Evolutionary conservation across 805 yeast species (phyloP), one percentile per base, ranked within the genome.

Genomic region (Candida awuae): DNA sequence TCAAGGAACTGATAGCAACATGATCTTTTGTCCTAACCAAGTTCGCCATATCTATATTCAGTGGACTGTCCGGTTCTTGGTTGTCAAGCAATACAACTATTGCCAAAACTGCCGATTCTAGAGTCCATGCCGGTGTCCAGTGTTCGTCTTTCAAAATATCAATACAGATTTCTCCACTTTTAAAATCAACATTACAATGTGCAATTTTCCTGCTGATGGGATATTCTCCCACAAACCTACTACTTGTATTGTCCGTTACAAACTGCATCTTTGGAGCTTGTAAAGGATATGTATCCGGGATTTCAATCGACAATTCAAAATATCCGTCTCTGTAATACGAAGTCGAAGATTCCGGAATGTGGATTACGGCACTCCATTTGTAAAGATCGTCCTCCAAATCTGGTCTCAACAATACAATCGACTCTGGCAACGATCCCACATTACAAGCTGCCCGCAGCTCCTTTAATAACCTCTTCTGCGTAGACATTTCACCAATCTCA

Each of bases 71-170:
- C 0, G 84, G 81, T 51, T 77, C 86, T 0, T 87, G 87, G 35
- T 75, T 73, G 31, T 69, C 72, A 8, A 81, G 51, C 13, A 82
- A 63, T 53, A 73, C 60, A 23, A 77, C 52, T 2, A 81, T 68
- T 1, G 85, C 85, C 14, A 71, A 66, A 33, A 79, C 61, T 6
- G 75, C 62, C 40, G 75, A 64, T 34, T 69, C 58, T 32, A 82
- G 52, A 38, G 77, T 72, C 84, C 86, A 81, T 1, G 84, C 84
- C 0, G 90, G 88, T 0, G 84, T 70, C 88, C 88, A 82, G 43
- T 65, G 65, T 32, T 46, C 54, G 18, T 43, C 34, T 39, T 75
- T 73, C 35, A 82, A 58, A 8, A 81, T 75, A 53, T 80, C 84
- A 5, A 82, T 59, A 56, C 90, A 82, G 7, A 82, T 78, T 45